A percentile compares a stretch with the other conserved stretches of the same genome.
Conservation (phyloP, 352 stramenopile genomes). For the Thraustochytrium sp. region DNA sequence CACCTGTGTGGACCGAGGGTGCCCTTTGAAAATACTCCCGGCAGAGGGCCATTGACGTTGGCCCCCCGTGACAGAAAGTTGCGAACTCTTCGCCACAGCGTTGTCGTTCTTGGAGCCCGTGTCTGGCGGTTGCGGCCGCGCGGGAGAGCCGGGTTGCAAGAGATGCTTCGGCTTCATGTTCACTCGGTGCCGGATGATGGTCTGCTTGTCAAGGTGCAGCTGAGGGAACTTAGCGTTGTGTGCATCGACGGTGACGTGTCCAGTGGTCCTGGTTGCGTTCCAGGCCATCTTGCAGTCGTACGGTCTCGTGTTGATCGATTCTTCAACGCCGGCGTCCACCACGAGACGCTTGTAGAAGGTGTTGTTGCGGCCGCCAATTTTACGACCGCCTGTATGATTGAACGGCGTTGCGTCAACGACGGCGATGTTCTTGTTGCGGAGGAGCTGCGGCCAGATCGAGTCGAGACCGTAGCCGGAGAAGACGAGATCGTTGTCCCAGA, state of each 20-base stretch:
- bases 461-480: slow-evolving; percentile 23
- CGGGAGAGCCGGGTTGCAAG: no score
- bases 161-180: no score
- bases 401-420: slow-evolving; percentile 17
- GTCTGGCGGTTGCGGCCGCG: no score
- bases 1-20: no score
- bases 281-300: slow-evolving; percentile 16
- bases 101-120: no score
- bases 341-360: slow-evolving; percentile 3
- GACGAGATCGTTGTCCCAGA: neutral
- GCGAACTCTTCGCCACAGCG: no score
- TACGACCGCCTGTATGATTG: neutral
- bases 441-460: neutral
- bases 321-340: neutral
- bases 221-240: neutral
- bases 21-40: no score
- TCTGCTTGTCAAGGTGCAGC: neutral
- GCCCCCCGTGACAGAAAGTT: no score
- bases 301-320: neutral
- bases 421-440: neutral
- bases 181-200: neutral
- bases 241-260: neutral
- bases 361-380: neutral
- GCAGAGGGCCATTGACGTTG: no score
- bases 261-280: neutral